Evolutionary conservation across 257 asterid species (phyloP), one percentile per base, ranked within the genome.

Genomic region (Fraxinus quadrangulata): DNA sequence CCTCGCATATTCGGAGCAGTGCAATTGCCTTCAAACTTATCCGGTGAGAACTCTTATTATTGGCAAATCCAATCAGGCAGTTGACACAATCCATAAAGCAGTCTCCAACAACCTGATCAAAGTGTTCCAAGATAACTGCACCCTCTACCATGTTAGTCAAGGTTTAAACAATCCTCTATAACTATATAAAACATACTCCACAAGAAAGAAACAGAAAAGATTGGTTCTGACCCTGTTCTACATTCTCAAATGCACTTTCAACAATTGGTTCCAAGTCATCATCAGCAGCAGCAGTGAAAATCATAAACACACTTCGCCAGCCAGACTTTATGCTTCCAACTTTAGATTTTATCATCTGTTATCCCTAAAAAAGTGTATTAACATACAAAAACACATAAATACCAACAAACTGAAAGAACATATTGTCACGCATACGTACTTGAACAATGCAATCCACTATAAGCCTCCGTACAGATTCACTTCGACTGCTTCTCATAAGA

Each of bases 71-170:
- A 84, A 96, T 96, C 80, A 96, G 91, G 90, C 99, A 96, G 89
- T 96, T 93, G 83, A 96, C 99, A 81, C 99, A 96, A 84, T 96
- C 99, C 98, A 96, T 88, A 82, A 96, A 96, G 90, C 98, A 96
- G 85, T 93, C 99, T 61, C 99, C 98, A 39, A 90, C 97, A 80
- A 96, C 98, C 86, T 90, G 98, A 90, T 96, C 98, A 19, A 96
- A 96, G 92, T 96, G 99, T 81, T 96, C 99, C 97, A 96, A 83
- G 79, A 96, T 80, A 85, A 96, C 99, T 96, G 95, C 92, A 91
- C 31, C 80, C 74, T 65, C 80, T 72, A 71, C 72, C 65, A 74
- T 42, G 85, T 88, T 77, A 90, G 88, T 75, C 69, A 77, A 65
- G 42, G 66, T 37, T 54, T 56, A 70, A 72, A 79, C 79, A 84